Evolutionary conservation across 768 basidiomycete genomes (phyloP), one percentile per base, ranked within the genome.

Genomic region (Naganishia vaughanmartiniae): DNA sequence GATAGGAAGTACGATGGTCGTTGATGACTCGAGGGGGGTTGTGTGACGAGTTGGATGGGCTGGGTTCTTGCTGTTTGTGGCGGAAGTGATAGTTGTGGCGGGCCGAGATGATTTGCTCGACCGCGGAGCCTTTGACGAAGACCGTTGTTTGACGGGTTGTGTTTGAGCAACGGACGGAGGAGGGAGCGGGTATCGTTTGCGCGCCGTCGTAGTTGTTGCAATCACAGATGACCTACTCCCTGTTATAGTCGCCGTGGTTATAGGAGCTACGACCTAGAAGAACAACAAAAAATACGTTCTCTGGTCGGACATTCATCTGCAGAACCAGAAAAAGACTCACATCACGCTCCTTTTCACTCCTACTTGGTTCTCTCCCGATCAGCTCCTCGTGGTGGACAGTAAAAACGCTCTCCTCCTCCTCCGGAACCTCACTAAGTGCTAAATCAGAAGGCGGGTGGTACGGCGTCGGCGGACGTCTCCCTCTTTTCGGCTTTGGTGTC

Each of bases 161-260:
- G 42, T 15, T 15, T 15, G 7, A 42, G 10, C 24, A 12, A 26
- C 48, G 48, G 48, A 7, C 12, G 60, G 30, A 42, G 33, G 36
- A 45, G 57, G 21, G 15, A 42, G 60, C 5, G 60, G 60, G 46
- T 63, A 63, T 34, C 60, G 60, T 45, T 26, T 42, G 17, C 60
- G 60, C 24, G 42, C 7, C 11, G 39, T 26, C n/a, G 30, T 26
- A 2, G 39, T 11, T 11, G 60, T n/a, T 1, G n/a, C 11, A 1
- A 26, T 5, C 30, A 28, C 30, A 28, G 54, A 9, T 24, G 48
- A 51, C 1, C 1, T 3, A 12, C 24, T 12, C 14, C 19, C 4
- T 12, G 48, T 51, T 51, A 12, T 51, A 1, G 48, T n/a, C 12
- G 6, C 24, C 12, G 24, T 51, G 6, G 24, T 4, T 15, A 51